Conservation (phyloP, 176 grass and related monocot species). For the Phragmites australis region DNA sequence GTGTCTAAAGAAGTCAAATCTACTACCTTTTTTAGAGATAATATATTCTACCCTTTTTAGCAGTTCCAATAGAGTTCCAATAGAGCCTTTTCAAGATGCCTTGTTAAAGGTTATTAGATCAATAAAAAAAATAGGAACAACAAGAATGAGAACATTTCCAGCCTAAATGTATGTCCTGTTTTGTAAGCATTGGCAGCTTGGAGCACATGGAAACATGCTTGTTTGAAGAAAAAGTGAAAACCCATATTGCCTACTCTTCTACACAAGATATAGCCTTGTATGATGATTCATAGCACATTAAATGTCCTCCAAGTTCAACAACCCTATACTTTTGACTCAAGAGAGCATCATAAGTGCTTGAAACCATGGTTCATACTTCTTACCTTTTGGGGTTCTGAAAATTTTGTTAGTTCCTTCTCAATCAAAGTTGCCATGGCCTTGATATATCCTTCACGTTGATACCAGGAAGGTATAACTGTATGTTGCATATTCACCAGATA, state of each 20-base stretch:
- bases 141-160: neutral
- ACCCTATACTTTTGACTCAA: conserved; percentile 6
- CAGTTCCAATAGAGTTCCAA: conserved; percentile 10
- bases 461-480: conserved; percentile 99
- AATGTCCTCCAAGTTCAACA: conserved; percentile 8
- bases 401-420: conserved; percentile 78
- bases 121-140: neutral
- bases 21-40: neutral
- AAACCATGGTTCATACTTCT: conserved; percentile 41
- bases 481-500: conserved; percentile 99
- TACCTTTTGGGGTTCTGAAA: conserved; percentile 77
- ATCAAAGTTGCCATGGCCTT: conserved; percentile 97
- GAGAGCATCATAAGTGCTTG: conserved; percentile 10
- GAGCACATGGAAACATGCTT: neutral
- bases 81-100: conserved; percentile 1
- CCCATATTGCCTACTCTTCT: neutral
- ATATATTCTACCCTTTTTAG: conserved; percentile 12
- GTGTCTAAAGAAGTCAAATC: conserved; percentile 23
- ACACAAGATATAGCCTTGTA: neutral
- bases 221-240: neutral
- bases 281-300: conserved; percentile 20
- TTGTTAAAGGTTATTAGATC: too few relatives aligned
- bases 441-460: conserved; percentile 98
- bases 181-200: conserved; percentile 14
- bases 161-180: neutral